These are phyloP conservation scores for Lagerstroemia fauriei DNA, from an alignment of 441 rosid species.

Conservation along the genomic window DNA sequence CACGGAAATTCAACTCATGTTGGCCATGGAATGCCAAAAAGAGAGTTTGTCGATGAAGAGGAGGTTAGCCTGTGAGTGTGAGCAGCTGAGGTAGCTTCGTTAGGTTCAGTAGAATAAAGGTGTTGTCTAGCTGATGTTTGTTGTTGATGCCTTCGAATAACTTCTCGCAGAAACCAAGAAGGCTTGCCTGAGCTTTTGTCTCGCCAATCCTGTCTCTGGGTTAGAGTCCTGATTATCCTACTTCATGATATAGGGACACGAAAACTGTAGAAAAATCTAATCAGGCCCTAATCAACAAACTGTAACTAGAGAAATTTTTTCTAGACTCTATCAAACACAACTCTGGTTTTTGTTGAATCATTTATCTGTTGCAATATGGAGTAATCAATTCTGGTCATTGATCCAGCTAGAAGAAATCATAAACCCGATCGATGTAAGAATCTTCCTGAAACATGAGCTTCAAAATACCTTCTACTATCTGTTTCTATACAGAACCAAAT, in stretches of 20 bases:
- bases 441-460: too few species aligned
- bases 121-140: slow-evolving; percentile 46
- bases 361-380: too few species aligned
- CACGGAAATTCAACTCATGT: slow-evolving; percentile 88
- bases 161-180: slow-evolving; percentile 76
- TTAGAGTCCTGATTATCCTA: slow-evolving; percentile 29
- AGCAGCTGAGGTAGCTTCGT: slow-evolving; percentile 69
- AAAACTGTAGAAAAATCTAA: background rate
- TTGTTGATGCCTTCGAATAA: slow-evolving; percentile 77
- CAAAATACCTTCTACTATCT: background rate
- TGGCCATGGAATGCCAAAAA: slow-evolving; percentile 83
- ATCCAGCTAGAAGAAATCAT: background rate
- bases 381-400: background rate
- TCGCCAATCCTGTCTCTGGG: slow-evolving; percentile 77
- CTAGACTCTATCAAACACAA: background rate
- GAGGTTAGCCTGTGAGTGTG: slow-evolving; percentile 92
- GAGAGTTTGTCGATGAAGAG: slow-evolving; percentile 82
- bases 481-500: background rate
- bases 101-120: slow-evolving; percentile 40
- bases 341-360: too few species aligned
- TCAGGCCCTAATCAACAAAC: background rate
- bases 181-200: slow-evolving; percentile 78
- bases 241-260: background rate
- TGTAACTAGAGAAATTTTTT: too few species aligned
- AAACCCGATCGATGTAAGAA: background rate